Percentiles rank a stretch among this genome's conserved stretches.
Conservation (phyloP, 345 rosid genomes). For the Litchi chinensis region DNA sequence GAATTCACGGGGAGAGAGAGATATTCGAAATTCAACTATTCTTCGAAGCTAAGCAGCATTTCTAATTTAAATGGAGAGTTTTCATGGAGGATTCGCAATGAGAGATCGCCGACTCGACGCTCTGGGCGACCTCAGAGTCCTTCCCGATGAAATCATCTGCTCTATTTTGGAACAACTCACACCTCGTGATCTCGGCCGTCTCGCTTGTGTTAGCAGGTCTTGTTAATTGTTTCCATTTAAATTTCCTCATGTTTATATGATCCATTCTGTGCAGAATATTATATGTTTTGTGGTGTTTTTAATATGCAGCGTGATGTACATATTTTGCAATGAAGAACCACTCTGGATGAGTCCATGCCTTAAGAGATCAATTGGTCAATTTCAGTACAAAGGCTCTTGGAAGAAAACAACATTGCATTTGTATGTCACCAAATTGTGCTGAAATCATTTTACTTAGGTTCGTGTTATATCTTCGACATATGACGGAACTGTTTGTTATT, state of each 20-base stretch:
- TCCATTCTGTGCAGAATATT: background rate
- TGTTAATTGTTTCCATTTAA: background rate
- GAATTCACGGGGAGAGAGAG: background rate
- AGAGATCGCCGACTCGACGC: conserved; percentile 73
- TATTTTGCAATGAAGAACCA: conserved; percentile 88
- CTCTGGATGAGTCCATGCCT: conserved; percentile 86
- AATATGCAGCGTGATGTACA: conserved; percentile 72
- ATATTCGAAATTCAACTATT: background rate
- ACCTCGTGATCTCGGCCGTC: conserved; percentile 74
- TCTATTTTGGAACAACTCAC: conserved; percentile 58
- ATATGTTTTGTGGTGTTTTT: conserved; percentile 4
- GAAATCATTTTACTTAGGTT: background rate
- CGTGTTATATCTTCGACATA: background rate
- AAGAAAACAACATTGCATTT: conserved; percentile 67
- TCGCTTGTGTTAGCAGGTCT: conserved; percentile 94
- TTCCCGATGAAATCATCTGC: conserved; percentile 77
- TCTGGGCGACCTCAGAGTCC: conserved; percentile 62
- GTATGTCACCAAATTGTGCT: conserved; percentile 39
- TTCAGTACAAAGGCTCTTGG: conserved; percentile 86
- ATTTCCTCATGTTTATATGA: background rate
- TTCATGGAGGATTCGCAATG: conserved; percentile 23
- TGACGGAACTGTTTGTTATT: background rate
- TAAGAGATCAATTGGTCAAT: conserved; percentile 47
- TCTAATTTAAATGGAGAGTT: conserved; percentile 36
- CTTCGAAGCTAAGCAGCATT: background rate